Evolutionary conservation across 305 asterid genomes (phyloP).

Genomic region (Withania somnifera): DNA sequence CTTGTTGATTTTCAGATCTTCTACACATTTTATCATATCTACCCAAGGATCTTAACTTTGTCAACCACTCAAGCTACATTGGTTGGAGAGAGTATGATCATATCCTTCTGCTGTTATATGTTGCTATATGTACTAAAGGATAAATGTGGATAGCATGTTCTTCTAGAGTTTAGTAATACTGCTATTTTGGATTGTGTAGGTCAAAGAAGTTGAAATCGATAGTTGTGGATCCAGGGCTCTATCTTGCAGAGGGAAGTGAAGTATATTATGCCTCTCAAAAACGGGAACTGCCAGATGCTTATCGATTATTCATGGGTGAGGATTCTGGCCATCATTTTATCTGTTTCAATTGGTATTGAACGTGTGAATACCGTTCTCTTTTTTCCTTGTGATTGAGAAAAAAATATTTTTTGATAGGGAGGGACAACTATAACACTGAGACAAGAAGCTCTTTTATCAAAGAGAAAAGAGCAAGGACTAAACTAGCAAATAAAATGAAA

Average conservation of each 20-base stretch:
- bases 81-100: constrained; percentile 91
- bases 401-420: background rate
- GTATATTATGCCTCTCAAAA: constrained; percentile 71
- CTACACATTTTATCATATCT: constrained; percentile 78
- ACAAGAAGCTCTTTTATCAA: background rate
- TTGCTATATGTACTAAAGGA: background rate
- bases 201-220: constrained; percentile 71
- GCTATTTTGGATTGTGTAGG: constrained; percentile 22
- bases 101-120: background rate
- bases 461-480: background rate
- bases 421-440: background rate
- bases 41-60: constrained; percentile 82
- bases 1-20: constrained; percentile 55
- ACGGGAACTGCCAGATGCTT: constrained; percentile 74
- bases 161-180: background rate
- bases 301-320: constrained; percentile 62
- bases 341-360: background rate
- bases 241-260: constrained; percentile 48
- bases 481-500: background rate
- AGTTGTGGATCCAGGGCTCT: constrained; percentile 80
- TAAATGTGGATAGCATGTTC: background rate
- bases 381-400: background rate
- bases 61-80: constrained; percentile 79
- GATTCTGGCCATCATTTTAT: background rate
- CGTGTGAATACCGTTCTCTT: background rate